Base-by-base conservation (phyloP, 1,284 basidiomycete genomes). In the Cryptococcus neoformans region DNA sequence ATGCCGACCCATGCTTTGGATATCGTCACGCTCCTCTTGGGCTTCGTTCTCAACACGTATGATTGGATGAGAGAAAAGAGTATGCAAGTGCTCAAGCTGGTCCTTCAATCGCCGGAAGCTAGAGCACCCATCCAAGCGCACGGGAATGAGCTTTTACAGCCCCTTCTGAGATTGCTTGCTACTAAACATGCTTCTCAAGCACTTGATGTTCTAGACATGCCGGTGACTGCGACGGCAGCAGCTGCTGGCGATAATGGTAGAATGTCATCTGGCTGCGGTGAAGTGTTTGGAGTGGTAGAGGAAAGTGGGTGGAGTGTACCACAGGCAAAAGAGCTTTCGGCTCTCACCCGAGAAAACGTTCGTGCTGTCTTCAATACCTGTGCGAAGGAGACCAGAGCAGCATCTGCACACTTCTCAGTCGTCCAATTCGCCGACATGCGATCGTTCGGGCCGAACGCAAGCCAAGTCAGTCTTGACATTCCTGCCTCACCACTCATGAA, bases 201-300 rank as follows among this genome's bases (percentile, higher is more conserved):
- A 0, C 82, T 97, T 46, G 92, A 95, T 49, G 92, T 96, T 14
- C 83, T 97, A 1, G 92, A 96, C 67, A 88, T 93, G 67, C 92
- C 90, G 0, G 85, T 90, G 71, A 84, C 83, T 21, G 86, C 91
- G 68, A 63, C 68, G n/a, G 86, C 84, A 50, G 42, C 85, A 86
- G 7, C 91, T 89, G 89, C 92, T 87, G 76, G 87, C 88, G 46
- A 47, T 14, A 83, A 80, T 80, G 49, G 74, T 80, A 17, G 46
- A 9, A 8, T 77, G 49, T 39, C 49, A 10, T 8, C 36, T 11
- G n/a, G 8, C 38, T 39, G n/a, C 9, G 57, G 74, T 79, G 85
- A 86, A 40, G 83, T 94, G 10, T 94, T 94, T 69, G 90, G 92
- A 8, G 80, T 87, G 17, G 86, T 91, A 1, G 82, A 87, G 56